Base-by-base conservation (phyloP, 441 rosid genomes). In the Croton laevigatus region DNA sequence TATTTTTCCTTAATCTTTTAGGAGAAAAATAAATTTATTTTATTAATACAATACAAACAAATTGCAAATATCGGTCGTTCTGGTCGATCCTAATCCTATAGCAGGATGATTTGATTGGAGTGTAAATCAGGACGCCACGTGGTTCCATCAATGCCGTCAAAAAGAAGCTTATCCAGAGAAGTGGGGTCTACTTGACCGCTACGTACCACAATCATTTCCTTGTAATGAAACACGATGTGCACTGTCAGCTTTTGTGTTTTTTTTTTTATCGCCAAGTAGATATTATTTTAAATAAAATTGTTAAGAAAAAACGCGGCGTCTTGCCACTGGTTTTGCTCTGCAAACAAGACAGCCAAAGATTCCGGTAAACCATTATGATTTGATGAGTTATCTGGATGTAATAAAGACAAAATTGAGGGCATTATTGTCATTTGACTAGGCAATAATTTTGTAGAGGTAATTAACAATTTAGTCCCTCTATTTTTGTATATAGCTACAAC, bases 241-340 rank as follows among this genome's bases (percentile, higher is more conserved):
- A 38, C 36, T 14, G 59, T 61, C 57, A 23, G 38, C n/a, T 32
- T 57, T 17, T 66, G 16, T 49, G 3, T 32, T n/a, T 36, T 17
- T 34, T 8, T 32, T n/a, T 36, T 17, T 34, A 32, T 66, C 23
- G 3, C 13, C 8, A 40, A 6, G 38, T 23, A 11, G 27, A 20
- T 10, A 10, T 45, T 10, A 10, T 42, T 3, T 0, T 6, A 17
- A 8, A 27, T 3, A 46, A 9, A 8, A 3, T 0, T 0, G 20
- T 49, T 53, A 7, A 6, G 22, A 3, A 16, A 51, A 70, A 79
- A 72, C 84, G 89, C 87, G 86, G 87, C 82, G 78, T 45, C 79
- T 62, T n/a, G 85, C 49, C 75, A 67, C 1, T 85, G 83, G 77
- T 72, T 81, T 64, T 37, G 58, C 27, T 16, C n/a, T 6, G 6